Evolutionary conservation across 2,329 filamentous ascomycete species (phyloP), one percentile per base, ranked within the genome.

Genomic region (Neopestalotiopsis sp.): DNA sequence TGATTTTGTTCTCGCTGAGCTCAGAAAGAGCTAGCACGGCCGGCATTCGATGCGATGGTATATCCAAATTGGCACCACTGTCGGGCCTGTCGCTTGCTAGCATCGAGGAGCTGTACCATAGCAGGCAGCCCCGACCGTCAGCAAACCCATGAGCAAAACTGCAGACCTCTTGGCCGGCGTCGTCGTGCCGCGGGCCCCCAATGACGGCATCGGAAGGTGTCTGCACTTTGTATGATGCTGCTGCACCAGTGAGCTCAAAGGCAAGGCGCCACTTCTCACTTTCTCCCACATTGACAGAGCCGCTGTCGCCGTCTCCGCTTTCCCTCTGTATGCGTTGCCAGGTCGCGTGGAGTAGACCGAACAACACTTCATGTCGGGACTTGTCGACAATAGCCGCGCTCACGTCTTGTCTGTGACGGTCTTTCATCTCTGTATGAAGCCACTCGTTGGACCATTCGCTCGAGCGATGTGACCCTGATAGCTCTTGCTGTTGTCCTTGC

Each of bases 311-410:
- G 0, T 20, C 24, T 62, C 2, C 13, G 4, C 20, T 12, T 30
- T 38, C 59, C 28, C 34, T 62, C 59, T 34, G 5, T 2, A 14
- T 28, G 2, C n/a, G 5, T 62, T 62, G 59, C 59, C 59, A 62
- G 4, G 59, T 34, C 32, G 59, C 59, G 30, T 62, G 59, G 6
- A 62, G 32, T 30, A 62, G 13, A 12, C 20, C 59, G 28, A 62
- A n/a, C 13, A 62, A 30, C 20, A 62, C 59, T 14, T 32, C 28
- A 20, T 28, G 28, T 10, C 59, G 59, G 34, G 59, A 62, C 30
- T 62, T 62, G 14, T 62, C 30, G 17, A 62, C 7, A 62, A 62
- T 13, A 62, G 30, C 59, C 30, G 40, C 59, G 59, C 59, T 62
- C 1, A n/a, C 14, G 59, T 62, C 24, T 13, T 40, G 7, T 30